These are phyloP conservation scores for Phoenix roebelenii DNA, from an alignment of 176 grass and related monocot species.

Conservation along the genomic window DNA sequence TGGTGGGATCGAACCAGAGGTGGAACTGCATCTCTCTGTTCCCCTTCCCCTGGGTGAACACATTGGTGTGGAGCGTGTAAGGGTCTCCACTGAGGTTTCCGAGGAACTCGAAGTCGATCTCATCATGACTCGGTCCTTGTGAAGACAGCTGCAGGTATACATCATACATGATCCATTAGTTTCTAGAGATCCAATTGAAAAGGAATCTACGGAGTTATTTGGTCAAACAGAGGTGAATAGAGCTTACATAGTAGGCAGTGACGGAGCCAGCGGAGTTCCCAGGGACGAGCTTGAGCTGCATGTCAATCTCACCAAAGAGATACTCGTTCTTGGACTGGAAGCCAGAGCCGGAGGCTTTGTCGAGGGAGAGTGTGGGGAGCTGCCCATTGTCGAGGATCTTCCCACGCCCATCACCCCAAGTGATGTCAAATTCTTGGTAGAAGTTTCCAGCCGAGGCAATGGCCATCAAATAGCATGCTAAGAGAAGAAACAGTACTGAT, in stretches of 20 bases:
- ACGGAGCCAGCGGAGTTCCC: slow-evolving; percentile 87
- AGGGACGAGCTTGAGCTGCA: slow-evolving; percentile 78
- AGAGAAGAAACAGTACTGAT: not conserved
- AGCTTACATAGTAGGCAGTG: slow-evolving; percentile 65
- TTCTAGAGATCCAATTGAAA: too few species aligned
- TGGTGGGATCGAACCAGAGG: slow-evolving; percentile 83
- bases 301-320: slow-evolving; percentile 84
- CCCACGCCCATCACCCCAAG: slow-evolving; percentile 68
- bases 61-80: slow-evolving; percentile 85
- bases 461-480: slow-evolving; percentile 6
- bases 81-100: slow-evolving; percentile 66
- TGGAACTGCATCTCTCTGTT: slow-evolving; percentile 76
- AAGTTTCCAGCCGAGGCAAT: slow-evolving; percentile 32
- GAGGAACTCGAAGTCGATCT: slow-evolving; percentile 90
- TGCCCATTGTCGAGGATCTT: slow-evolving; percentile 41
- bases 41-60: slow-evolving; percentile 68
- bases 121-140: slow-evolving; percentile 59
- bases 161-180: too few species aligned
- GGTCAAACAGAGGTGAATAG: too few species aligned
- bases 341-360: slow-evolving; percentile 53
- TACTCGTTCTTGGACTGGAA: slow-evolving; percentile 82
- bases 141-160: slow-evolving; percentile 40
- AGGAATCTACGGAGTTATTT: too few species aligned
- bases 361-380: slow-evolving; percentile 51
- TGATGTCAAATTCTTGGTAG: slow-evolving; percentile 64